Percentiles rank a stretch among this genome's conserved stretches.
These are phyloP conservation scores for Talaromyces marneffei DNA, from an alignment of 2,329 filamentous ascomycete species.

Conservation along the genomic window DNA sequence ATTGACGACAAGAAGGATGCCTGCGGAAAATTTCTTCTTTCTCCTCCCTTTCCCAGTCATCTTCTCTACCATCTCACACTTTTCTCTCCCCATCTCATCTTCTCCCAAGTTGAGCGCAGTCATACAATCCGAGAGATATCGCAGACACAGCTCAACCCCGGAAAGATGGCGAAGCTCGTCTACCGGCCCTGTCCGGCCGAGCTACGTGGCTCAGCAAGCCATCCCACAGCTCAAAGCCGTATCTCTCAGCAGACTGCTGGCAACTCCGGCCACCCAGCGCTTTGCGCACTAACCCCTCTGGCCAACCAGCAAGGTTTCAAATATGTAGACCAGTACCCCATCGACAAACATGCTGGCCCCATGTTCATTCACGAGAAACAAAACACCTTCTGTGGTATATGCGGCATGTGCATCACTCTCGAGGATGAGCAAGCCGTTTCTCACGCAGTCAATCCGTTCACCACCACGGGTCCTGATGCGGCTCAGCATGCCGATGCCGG, in stretches of 20 bases:
- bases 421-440: conserved; percentile 11
- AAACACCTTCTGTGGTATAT: conserved; percentile 10
- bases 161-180: neutral
- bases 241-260: neutral
- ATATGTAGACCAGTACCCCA: conserved; percentile 5
- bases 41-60: neutral
- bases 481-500: conserved; percentile 7
- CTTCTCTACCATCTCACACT: neutral
- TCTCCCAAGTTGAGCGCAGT: neutral
- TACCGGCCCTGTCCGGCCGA: neutral
- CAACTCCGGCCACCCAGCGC: neutral
- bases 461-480: neutral
- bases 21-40: neutral
- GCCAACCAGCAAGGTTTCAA: neutral
- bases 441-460: neutral
- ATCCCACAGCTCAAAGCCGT: neutral
- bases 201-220: neutral
- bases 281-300: neutral
- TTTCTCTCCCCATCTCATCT: neutral
- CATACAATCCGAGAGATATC: too few species aligned
- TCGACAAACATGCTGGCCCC: conserved; percentile 9
- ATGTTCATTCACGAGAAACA: conserved; percentile 5
- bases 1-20: conserved; percentile 6
- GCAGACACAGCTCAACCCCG: neutral
- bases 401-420: conserved; percentile 11